Base-by-base conservation (phyloP, 345 rosid species). In the Pelargonium nanum region DNA sequence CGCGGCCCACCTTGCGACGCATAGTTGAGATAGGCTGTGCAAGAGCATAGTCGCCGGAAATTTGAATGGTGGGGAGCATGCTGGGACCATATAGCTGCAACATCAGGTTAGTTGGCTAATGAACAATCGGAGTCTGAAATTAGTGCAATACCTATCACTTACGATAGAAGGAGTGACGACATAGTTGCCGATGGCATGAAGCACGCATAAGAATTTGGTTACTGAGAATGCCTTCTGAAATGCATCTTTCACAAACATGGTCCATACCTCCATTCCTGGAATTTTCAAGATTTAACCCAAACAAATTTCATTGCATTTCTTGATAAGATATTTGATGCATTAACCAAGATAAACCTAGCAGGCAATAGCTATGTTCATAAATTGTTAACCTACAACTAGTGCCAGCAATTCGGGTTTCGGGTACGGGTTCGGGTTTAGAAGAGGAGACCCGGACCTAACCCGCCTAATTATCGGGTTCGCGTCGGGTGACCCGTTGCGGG, bases 71-170 rank as follows among this genome's bases (percentile, higher is more conserved):
- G 0, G 89, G 97, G 5, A 69, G 68, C 95, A 87, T 90, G 75
- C 93, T 87, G 63, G 97, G 93, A 34, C 97, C 95, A 19, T 59
- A 67, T 10, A 77, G 44, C 90, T 87, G 69, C 67, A 54, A 53
- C 57, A 24, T 53, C 20, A 21, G 8, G 13, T 24, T 21, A 19
- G n/a, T 17, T 58, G 22, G 21, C 59, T 24, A 19, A 21, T 20
- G 19, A 19, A 6, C 24, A 55, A 19, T 13, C 6, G 21, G 0
- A 19, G 34, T 6, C 9, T 3, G 20, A 26, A n/a, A 58, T 19
- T 16, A 16, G 16, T 26, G 55, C 28, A 52, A 28, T 44, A 45
- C 30, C 15, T 40, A 57, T 20, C 15, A 62, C 80, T 79, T 65
- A 89, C 96, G 25, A 71, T 56, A 60, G 67, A 55, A 6, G 67